Percentiles rank a stretch among this genome's conserved stretches.
Evolutionary conservation across 2,329 filamentous ascomycete genomes (phyloP).

Genomic region (Ophiosphaerella herpotricha): DNA sequence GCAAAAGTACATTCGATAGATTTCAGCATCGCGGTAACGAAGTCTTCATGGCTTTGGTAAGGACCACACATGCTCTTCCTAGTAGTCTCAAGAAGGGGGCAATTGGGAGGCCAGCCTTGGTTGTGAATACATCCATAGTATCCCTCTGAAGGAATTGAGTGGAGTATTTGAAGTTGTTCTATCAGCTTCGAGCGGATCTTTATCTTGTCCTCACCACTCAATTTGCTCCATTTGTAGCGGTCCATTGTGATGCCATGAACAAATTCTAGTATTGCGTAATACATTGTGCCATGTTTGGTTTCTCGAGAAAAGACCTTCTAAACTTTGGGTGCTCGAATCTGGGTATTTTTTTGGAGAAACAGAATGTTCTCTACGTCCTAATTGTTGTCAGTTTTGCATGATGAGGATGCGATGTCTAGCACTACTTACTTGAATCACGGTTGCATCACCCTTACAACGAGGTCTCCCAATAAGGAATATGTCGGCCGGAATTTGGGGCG

Average conservation of each 20-base stretch:
- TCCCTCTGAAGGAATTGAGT: conserved; percentile 1
- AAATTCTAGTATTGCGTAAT: background rate
- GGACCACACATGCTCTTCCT: background rate
- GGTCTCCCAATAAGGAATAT: conserved; percentile 1
- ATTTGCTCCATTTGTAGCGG: background rate
- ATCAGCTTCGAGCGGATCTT: background rate
- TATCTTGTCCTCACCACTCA: background rate
- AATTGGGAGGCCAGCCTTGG: background rate
- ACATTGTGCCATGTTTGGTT: background rate
- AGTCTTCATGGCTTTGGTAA: conserved; percentile 1
- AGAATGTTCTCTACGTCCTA: conserved; percentile 2
- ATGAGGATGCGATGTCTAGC: background rate
- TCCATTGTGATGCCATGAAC: background rate
- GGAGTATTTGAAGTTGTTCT: conserved; percentile 1
- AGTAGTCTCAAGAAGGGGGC: background rate
- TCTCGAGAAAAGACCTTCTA: background rate
- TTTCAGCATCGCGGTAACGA: background rate
- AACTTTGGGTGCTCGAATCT: conserved; percentile 2
- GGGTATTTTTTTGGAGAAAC: background rate
- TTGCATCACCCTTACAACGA: background rate
- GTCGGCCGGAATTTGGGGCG: too few species aligned
- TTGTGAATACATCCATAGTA: conserved; percentile 1
- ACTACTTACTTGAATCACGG: conserved; percentile 1
- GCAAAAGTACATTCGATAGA: background rate
- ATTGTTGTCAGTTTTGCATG: background rate